phyloP scores from a whole-genome alignment of 2,329 filamentous ascomycete genomes.

The Trichoderma sp. region DNA sequence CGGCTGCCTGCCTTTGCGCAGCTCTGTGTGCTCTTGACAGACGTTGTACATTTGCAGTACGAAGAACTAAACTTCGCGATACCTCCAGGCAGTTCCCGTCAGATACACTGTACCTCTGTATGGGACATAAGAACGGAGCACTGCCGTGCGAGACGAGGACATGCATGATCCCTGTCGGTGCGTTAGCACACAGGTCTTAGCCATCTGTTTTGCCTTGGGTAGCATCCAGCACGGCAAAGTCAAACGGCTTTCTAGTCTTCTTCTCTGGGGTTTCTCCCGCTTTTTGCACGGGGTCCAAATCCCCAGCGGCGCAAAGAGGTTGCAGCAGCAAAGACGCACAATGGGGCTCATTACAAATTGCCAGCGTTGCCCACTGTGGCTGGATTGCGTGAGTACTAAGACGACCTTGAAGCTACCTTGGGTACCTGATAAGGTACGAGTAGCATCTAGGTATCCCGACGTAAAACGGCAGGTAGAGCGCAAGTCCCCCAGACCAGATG shows the following conservation, averaged over 20 bases:
- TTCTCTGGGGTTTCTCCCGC: constrained; percentile 9
- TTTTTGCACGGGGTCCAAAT: neutral
- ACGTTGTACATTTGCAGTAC: neutral
- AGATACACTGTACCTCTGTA: too few relatives aligned
- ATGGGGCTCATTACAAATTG: neutral
- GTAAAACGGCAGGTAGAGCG: too few relatives aligned
- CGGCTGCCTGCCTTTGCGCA: too few relatives aligned
- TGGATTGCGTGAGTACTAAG: too few relatives aligned
- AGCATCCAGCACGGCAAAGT: constrained; percentile 9
- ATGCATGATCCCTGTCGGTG: constrained; percentile 21
- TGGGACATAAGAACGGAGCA: too few relatives aligned
- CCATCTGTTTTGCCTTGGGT: constrained; percentile 13
- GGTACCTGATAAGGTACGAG: neutral
- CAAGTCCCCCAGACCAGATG: too few relatives aligned
- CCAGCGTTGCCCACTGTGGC: too few relatives aligned
- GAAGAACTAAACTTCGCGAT: neutral
- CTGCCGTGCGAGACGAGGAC: neutral
- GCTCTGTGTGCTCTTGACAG: too few relatives aligned
- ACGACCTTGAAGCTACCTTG: too few relatives aligned
- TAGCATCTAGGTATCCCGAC: neutral
- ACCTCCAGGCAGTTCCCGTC: too few relatives aligned
- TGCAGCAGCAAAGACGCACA: constrained; percentile 7
- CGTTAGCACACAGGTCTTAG: constrained; percentile 9
- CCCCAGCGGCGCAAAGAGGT: neutral
- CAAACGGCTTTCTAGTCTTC: constrained; percentile 20